These are phyloP conservation scores for Xerocomellus amylosporus DNA, from an alignment of 768 basidiomycete genomes.

Conservation along the genomic window DNA sequence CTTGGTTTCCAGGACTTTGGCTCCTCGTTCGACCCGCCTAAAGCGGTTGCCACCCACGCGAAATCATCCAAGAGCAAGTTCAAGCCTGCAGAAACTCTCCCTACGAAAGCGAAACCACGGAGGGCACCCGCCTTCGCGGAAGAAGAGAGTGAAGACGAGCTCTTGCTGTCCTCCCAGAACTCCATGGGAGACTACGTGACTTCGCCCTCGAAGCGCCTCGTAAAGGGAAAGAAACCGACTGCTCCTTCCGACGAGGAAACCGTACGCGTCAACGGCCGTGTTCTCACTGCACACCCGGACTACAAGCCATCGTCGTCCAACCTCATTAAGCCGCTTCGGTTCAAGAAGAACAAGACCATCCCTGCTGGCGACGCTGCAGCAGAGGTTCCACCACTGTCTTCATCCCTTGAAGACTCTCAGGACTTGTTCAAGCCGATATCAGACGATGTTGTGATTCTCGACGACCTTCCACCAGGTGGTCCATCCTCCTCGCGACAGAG, in stretches of 20 bases:
- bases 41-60: background rate
- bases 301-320: constrained; percentile 17
- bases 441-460: constrained; percentile 11
- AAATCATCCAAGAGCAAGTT: background rate
- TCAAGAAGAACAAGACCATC: constrained; percentile 35
- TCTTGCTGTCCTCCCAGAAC: constrained; percentile 27
- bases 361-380: background rate
- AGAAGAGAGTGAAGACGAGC: constrained; percentile 30
- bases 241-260: background rate
- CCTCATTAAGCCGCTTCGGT: constrained; percentile 19
- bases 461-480: background rate
- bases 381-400: constrained; percentile 20
- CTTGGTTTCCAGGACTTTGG: constrained; percentile 26
- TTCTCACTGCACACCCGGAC: constrained; percentile 22
- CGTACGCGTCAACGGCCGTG: constrained; percentile 14
- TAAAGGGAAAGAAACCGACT: constrained; percentile 2
- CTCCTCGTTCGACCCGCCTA: constrained; percentile 17
- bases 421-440: constrained; percentile 22
- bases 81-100: too few species aligned
- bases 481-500: constrained; percentile 2
- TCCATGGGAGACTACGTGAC: constrained; percentile 14
- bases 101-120: background rate
- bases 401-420: constrained; percentile 24
- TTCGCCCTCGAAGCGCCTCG: constrained; percentile 8
- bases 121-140: background rate